Conservation (phyloP, 495 filamentous ascomycete species). For the Penicillium desertorum region DNA sequence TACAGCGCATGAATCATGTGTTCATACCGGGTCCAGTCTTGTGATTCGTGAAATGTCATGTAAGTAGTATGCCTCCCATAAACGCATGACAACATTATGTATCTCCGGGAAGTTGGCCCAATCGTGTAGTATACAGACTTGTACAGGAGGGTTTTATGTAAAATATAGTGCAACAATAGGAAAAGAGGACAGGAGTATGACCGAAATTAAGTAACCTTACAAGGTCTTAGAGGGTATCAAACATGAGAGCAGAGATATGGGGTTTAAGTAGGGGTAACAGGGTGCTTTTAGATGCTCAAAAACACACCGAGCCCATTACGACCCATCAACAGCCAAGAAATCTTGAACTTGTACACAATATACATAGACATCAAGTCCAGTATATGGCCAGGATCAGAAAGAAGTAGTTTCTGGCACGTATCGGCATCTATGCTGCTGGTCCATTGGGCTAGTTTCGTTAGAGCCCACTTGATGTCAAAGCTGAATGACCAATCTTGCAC, state of each 20-base stretch:
- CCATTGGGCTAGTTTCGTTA: constrained; percentile 6
- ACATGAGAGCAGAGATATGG: background rate
- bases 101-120: background rate
- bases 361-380: constrained; percentile 13
- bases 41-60: background rate
- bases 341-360: constrained; percentile 5
- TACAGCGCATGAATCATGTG: background rate
- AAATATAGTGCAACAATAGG: background rate
- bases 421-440: background rate
- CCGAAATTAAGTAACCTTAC: background rate
- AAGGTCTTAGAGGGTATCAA: no score
- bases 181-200: background rate
- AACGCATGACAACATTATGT: background rate
- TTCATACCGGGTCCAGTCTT: background rate
- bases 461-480: constrained; percentile 5
- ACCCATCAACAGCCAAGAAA: background rate
- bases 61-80: constrained; percentile 1
- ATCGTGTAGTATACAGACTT: background rate
- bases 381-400: constrained; percentile 1
- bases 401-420: background rate
- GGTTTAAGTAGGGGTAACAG: background rate
- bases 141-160: background rate
- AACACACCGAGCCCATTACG: background rate
- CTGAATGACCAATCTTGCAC: background rate
- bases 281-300: background rate